Base-by-base conservation (phyloP, 768 basidiomycete genomes). In the Suillus discolor region DNA sequence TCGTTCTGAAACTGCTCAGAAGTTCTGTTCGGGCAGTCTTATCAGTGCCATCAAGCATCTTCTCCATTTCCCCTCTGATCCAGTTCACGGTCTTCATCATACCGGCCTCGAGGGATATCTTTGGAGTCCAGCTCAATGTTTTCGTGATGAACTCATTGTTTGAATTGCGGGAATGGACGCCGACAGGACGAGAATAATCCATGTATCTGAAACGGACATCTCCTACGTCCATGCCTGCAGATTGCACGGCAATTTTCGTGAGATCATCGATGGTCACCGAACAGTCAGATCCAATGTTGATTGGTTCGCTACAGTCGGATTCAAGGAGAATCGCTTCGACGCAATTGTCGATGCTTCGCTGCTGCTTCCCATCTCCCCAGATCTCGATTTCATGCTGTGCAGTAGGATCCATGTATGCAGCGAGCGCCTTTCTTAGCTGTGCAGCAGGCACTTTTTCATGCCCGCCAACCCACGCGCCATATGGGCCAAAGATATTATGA, bases 381-480 rank as follows among this genome's bases (percentile, higher is more conserved):
- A 88, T 80, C 70, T 89, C 86, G 41, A 88, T 73, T 2, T 67
- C 71, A 6, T 67, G 23, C 5, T 63, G 55, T 2, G n/a, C 12
- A 6, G 41, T 61, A 8, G 63, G 34, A 15, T 62, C 61, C 49
- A 72, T 23, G 16, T 64, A 66, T 25, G 74, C 73, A 1, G 79
- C 80, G 16, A 82, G 54, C 1, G 85, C 84, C 68, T 88, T 89
- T 7, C 87, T 82, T 36, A 86, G 72, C 63, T 88, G 67, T 0
- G 88, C 85, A 8, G 86, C 87, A 0, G 86, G 86, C 1, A 75
- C 87, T 68, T 88, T 88, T 74, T 89, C 87, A 12, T 80, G 80
- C 0, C 88, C 88, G 44, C 81, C 78, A 57, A 72, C 76, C 85
- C 84, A 88, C 1, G 83, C 76, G 0, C 84, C 84, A 11, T 80